Base-by-base conservation (phyloP, 352 stramenopile genomes). In the Phytopythium chamaehyphon region DNA sequence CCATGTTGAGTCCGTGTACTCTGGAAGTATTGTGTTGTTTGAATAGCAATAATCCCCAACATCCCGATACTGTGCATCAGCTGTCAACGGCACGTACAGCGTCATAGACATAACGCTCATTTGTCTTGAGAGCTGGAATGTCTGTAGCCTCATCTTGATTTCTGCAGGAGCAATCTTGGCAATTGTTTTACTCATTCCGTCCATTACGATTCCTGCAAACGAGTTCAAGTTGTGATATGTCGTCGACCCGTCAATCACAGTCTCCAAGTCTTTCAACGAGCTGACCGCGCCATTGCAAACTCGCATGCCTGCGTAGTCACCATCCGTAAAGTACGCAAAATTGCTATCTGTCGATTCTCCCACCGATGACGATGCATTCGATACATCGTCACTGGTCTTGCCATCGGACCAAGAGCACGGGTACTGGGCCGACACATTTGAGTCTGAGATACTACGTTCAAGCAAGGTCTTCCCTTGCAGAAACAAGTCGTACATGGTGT, bases 401-500 rank as follows among this genome's bases (percentile, higher is more conserved):
- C 50, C 54, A 18, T 76, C 69, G 1, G 64, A 59, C 53, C 42
- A 62, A 1, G 44, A 52, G 46, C 69, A 79, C 26, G 62, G 62
- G 12, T 79, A 79, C 14, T 51, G 12, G 4, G 54, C 47, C 1
- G 56, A 61, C 2, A 64, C 59, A 36, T 76, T 62, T 2, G 66
- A 60, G 43, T 80, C 70, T 0, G 70, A 74, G 0, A 75, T 40
- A 0, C 57, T 63, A 3, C 66, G 47, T 18, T 80, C 70, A 12
- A 76, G 61, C n/a, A 76, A 37, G 15, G 66, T 42, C 39, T 76
- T 73, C 33, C 64, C 66, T 35, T 80, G 70, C 2, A 80, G 50
- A 11, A 76, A 59, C 38, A 80, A 55, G 14, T 80, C 70, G 48
- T 71, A 80, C 7, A 40, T 45, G 22, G 54, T 68, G 10, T 52